A percentile compares a stretch with the other conserved stretches of the same genome.
These are phyloP conservation scores for Fusarium tjaetaba DNA, from an alignment of 2,329 filamentous ascomycete species.

Conservation along the genomic window DNA sequence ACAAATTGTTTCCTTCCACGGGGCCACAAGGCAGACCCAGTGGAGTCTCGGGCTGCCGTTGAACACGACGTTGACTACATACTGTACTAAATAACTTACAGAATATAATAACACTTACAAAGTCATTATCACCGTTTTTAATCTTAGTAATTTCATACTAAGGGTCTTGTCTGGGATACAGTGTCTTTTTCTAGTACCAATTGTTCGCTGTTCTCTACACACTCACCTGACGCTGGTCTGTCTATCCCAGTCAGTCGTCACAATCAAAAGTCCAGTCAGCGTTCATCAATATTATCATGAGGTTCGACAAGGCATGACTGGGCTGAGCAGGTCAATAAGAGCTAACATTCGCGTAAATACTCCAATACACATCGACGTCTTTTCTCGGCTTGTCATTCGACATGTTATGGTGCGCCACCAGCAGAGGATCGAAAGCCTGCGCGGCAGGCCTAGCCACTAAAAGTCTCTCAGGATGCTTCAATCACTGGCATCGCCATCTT, in stretches of 20 bases:
- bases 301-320: not conserved
- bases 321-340: not conserved
- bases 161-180: not conserved
- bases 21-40: constrained; percentile 2
- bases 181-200: not conserved
- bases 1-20: constrained; percentile 34
- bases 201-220: not conserved
- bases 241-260: not conserved
- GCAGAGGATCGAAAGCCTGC: constrained; percentile 12
- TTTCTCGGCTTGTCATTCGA: constrained; percentile 25
- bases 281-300: not conserved
- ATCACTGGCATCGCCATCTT: constrained; percentile 15
- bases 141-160: not conserved
- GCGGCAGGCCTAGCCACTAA: constrained; percentile 31
- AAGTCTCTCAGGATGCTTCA: not conserved
- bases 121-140: not conserved
- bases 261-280: constrained; percentile 1
- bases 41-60: not conserved
- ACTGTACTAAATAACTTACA: not conserved
- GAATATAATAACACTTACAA: not conserved
- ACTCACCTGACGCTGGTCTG: not conserved
- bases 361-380: constrained; percentile 16
- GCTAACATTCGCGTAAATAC: not conserved
- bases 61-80: not conserved
- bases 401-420: constrained; percentile 3